Base-by-base conservation (phyloP, 1,284 basidiomycete genomes). In the Tremellales sp. region DNA sequence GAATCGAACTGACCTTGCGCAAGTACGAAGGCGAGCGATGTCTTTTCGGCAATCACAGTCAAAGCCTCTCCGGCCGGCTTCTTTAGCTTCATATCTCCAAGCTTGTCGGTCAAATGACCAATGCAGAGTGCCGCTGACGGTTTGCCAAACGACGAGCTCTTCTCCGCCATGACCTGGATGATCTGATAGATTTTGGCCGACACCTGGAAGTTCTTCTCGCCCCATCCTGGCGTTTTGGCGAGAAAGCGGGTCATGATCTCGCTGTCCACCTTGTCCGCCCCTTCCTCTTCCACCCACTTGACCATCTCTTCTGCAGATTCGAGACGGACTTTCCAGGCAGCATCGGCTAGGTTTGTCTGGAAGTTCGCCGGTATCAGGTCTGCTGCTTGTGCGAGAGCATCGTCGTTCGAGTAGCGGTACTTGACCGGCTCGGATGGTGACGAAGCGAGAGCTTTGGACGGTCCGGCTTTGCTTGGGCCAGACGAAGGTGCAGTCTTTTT, bases 171-270 rank as follows among this genome's bases (percentile, higher is more conserved):
- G 17, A 83, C 67, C 36, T 73, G 77, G 56, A 94, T 80, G 43
- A 92, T 82, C 25, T 80, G 82, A 70, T 89, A 96, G 41, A 96
- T 72, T 74, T 92, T 94, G 12, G 83, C 77, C 4, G 88, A 91
- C 31, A 97, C 92, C 78, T 99, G 96, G 66, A 98, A 98, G 67
- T 98, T 99, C 80, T 97, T 98, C 76, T 99, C 96, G 36, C 81
- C 82, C 92, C 91, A 97, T 1, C 94, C 92, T 2, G 81, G 81
- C 64, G 88, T 92, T 79, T 96, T 97, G 22, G 83, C 84, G 46
- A 98, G 75, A 59, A 88, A 86, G n/a, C 94, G 82, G 15, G 97
- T 82, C 42, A 98, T 71, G 10, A 98, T 81, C 71, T 99, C 96
- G 22, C 86, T 84, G 60, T 98, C 94, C 1, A 91, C 76, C 1